Conservation (phyloP, 2,329 filamentous ascomycete species). For the Penicillium polonicum region DNA sequence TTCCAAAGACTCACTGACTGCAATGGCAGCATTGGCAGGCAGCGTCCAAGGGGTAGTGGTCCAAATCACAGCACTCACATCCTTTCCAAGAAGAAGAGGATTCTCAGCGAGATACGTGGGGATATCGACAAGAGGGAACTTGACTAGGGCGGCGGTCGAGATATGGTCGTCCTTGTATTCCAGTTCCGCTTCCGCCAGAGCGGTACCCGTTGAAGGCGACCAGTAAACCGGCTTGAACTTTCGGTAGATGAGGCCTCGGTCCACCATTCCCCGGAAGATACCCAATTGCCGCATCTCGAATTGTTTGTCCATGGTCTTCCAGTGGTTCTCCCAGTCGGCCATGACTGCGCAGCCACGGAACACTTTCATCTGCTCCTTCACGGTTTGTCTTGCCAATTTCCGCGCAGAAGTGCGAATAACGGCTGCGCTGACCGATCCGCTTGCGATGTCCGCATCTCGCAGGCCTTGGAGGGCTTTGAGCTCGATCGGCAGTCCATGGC, state of each 20-base stretch:
- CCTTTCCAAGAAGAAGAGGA: slow-evolving; percentile 44
- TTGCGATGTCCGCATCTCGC: slow-evolving; percentile 36
- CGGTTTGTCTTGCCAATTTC: slow-evolving; percentile 55
- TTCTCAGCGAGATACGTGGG: slow-evolving; percentile 46
- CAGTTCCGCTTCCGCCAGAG: slow-evolving; percentile 63
- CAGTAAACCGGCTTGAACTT: slow-evolving; percentile 65
- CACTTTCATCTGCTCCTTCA: slow-evolving; percentile 59
- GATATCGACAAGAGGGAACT: slow-evolving; percentile 64
- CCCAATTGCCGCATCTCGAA: slow-evolving; percentile 62
- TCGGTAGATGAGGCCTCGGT: slow-evolving; percentile 60
- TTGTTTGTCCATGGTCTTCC: slow-evolving; percentile 61
- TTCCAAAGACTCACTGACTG: slow-evolving; percentile 69
- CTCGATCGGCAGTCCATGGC: slow-evolving; percentile 95
- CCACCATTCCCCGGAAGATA: slow-evolving; percentile 62
- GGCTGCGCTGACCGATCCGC: slow-evolving; percentile 40
- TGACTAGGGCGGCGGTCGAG: slow-evolving; percentile 65
- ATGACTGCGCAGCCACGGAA: slow-evolving; percentile 63
- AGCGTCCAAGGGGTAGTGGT: slow-evolving; percentile 98
- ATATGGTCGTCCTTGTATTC: slow-evolving; percentile 64
- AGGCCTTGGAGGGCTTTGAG: slow-evolving; percentile 78
- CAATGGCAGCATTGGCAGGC: slow-evolving; percentile 87
- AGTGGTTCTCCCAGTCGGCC: slow-evolving; percentile 63
- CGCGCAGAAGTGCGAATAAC: slow-evolving; percentile 56
- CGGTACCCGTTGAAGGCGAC: slow-evolving; percentile 64
- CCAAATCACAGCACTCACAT: slow-evolving; percentile 85